Conservation (phyloP, 2,329 filamentous ascomycete species). For the Penicillium freii region DNA sequence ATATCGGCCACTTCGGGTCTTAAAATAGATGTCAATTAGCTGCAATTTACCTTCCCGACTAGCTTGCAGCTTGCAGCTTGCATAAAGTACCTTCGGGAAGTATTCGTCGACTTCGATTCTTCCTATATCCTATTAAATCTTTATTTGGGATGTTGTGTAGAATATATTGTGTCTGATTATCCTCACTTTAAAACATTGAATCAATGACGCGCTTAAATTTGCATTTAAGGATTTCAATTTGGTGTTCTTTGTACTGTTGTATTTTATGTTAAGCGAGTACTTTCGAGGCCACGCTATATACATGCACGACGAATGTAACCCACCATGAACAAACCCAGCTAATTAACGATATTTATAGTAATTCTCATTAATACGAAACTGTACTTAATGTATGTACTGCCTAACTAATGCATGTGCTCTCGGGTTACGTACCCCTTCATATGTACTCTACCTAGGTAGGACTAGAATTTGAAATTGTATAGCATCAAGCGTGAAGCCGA, state of each 20-base stretch:
- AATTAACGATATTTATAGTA: conserved; percentile 5
- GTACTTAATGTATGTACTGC: neutral
- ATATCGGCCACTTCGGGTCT: neutral
- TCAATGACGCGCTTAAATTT: rapidly evolving
- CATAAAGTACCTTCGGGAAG: neutral
- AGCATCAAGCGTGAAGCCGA: neutral
- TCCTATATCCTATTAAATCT: neutral
- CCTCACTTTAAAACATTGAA: neutral
- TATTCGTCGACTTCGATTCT: neutral
- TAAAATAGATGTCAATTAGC: conserved; percentile 25
- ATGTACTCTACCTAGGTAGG: too few species aligned
- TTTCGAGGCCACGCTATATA: neutral
- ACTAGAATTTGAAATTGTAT: neutral
- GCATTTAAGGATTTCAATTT: neutral
- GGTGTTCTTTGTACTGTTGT: too few species aligned
- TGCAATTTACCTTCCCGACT: neutral
- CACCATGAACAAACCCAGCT: neutral
- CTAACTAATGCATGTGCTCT: neutral
- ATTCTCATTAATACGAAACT: neutral
- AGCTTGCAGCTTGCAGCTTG: neutral
- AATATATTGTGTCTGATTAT: neutral
- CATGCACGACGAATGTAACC: neutral
- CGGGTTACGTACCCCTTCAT: neutral
- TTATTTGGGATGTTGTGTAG: too few species aligned
- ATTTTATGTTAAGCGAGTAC: neutral